Base-by-base conservation (phyloP, 164 flowering plant genomes). In the Houttuynia cordata region DNA sequence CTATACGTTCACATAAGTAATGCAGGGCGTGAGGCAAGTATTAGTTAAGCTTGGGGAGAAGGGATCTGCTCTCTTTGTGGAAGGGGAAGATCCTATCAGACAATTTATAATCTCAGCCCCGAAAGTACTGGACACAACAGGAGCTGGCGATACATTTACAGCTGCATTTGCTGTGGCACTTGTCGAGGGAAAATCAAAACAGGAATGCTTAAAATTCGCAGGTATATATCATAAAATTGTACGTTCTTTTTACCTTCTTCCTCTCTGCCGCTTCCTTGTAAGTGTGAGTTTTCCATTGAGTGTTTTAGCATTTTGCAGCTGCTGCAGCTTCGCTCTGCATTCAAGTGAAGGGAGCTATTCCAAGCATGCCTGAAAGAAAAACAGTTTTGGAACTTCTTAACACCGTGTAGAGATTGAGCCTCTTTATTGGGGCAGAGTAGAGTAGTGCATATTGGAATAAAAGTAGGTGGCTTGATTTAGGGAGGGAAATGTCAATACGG, bases 311-410 rank as follows among this genome's bases (percentile, higher is more conserved):
- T 8, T 59, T 65, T 75, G 62, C 96, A 93, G 99, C 99, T 69
- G 97, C 96, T 8, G 97, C 97, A 55, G 92, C 99, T 66, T 93
- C 97, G 57, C 92, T 93, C 30, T 93, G 97, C 77, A 86, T 93
- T 71, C 99, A 88, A 86, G 97, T 88, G 70, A 93, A 90, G 73
- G 99, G 97, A 56, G 99, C 96, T 19, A 90, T 90, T 62, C 95
- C 99, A 59, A 85, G 99, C 82, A 90, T 93, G 97, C 99, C 99
- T 19, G 79, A 79, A n/a, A 76, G 96, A 58, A 75, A 79, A 64
- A 77, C 96, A 51, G 97, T 93, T 68, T 53, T 79, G 74, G 70
- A 77, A 69, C 92, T 90, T 75, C 81, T 93, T 58, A 74, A 78
- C 37, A 74, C 81, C 63, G 66, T 64, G 64, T 79, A 30, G 66